These are phyloP conservation scores for Eremothecium sinecaudum DNA, from an alignment of 1,139 yeast genomes.

Conservation along the genomic window DNA sequence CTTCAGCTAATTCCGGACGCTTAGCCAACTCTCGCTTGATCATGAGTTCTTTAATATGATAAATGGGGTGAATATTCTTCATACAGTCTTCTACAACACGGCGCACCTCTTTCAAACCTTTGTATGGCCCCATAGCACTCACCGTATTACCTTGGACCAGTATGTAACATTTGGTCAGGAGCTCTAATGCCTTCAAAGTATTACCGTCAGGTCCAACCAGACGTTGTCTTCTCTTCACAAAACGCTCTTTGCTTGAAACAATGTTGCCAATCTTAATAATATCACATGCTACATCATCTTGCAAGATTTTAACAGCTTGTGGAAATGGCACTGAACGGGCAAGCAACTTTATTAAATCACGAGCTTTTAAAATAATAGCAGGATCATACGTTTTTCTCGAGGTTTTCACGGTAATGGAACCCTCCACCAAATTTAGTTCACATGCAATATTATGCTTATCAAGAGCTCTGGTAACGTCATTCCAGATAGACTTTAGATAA, in stretches of 20 bases:
- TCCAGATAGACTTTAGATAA: conserved; percentile 84
- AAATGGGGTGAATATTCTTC: conserved; percentile 93
- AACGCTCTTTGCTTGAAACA: conserved; percentile 85
- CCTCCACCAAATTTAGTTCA: conserved; percentile 84
- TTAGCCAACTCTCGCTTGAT: conserved; percentile 90
- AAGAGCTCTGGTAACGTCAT: conserved; percentile 76
- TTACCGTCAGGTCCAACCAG: conserved; percentile 96
- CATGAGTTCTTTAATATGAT: conserved; percentile 95
- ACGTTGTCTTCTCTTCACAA: conserved; percentile 91
- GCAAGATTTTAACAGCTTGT: conserved; percentile 84
- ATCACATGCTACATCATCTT: conserved; percentile 92
- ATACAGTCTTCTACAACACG: conserved; percentile 96
- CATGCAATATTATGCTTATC: conserved; percentile 69
- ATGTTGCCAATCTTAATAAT: conserved; percentile 89
- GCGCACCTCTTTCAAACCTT: conserved; percentile 85
- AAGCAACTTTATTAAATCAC: conserved; percentile 84
- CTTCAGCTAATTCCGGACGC: conserved; percentile 89
- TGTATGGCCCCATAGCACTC: conserved; percentile 92
- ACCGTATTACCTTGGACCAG: conserved; percentile 97
- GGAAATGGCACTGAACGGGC: conserved; percentile 97
- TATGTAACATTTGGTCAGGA: conserved; percentile 85
- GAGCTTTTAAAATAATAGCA: conserved; percentile 82
- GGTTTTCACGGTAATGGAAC: conserved; percentile 94
- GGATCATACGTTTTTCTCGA: conserved; percentile 95
- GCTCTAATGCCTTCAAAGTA: conserved; percentile 88